These are phyloP conservation scores for Trypanosoma brucei DNA, from an alignment of 208 protist species.

Conservation along the genomic window DNA sequence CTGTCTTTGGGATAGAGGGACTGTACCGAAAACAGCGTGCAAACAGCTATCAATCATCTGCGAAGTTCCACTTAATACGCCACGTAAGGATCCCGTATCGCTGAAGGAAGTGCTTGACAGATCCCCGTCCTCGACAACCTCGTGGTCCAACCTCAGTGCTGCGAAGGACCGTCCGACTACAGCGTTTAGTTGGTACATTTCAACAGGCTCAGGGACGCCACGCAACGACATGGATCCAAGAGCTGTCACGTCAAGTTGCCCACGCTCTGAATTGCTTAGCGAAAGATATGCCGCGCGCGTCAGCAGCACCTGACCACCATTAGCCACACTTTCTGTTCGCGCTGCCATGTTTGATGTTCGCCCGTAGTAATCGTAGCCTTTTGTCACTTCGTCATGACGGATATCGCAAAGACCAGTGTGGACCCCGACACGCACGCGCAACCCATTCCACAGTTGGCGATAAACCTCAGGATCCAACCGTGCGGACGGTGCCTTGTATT, in stretches of 20 bases:
- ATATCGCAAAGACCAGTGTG: constrained; percentile 55
- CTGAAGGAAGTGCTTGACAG: not conserved
- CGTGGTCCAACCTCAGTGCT: constrained; percentile 37
- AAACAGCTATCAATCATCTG: not conserved
- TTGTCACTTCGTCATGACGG: constrained; percentile 38
- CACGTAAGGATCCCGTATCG: not conserved
- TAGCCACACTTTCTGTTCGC: not conserved
- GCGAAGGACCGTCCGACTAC: constrained; percentile 29
- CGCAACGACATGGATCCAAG: constrained; percentile 33
- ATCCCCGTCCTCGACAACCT: constrained; percentile 6
- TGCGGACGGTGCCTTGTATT: constrained; percentile 25
- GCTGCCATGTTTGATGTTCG: not conserved
- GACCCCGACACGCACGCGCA: constrained; percentile 48
- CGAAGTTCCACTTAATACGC: not conserved
- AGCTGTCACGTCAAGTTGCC: not conserved
- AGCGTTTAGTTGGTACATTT: constrained; percentile 47
- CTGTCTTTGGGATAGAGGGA: not conserved
- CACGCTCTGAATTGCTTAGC: constrained; percentile 45
- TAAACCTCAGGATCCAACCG: constrained; percentile 29
- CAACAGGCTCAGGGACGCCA: constrained; percentile 36
- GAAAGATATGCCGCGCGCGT: not conserved
- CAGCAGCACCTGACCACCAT: not conserved
- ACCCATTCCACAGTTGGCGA: constrained; percentile 30
- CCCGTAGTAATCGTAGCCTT: not conserved
- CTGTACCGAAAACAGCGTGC: not conserved